These are phyloP conservation scores for Kwoniella dejecticola DNA, from an alignment of 768 basidiomycete genomes.

Conservation along the genomic window DNA sequence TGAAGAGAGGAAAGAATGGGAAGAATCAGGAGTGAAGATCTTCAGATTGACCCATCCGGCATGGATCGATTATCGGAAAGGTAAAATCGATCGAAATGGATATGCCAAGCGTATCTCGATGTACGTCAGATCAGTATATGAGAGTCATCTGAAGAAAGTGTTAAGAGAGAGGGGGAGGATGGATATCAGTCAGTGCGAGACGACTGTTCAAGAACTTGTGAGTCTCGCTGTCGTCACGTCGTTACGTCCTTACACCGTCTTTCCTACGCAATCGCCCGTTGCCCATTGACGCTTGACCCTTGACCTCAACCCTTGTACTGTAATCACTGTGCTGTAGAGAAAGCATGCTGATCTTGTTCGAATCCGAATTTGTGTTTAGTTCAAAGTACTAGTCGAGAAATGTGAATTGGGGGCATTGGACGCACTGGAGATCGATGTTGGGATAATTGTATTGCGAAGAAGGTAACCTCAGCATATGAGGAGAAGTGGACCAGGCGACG, in stretches of 20 bases:
- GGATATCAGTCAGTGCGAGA: slow-evolving; percentile 35
- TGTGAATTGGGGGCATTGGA: slow-evolving; percentile 41
- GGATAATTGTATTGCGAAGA: slow-evolving; percentile 31
- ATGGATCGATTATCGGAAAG: slow-evolving; percentile 28
- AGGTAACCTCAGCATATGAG: too few species aligned
- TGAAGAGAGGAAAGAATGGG: slow-evolving; percentile 29
- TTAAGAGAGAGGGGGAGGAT: slow-evolving; percentile 32
- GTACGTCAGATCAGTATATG: slow-evolving; percentile 36
- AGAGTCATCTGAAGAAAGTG: slow-evolving; percentile 36
- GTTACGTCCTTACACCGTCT: too few species aligned
- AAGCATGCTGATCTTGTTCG: neutral
- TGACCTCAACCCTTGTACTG: too few species aligned
- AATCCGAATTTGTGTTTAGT: too few species aligned
- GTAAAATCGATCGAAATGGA: slow-evolving; percentile 26
- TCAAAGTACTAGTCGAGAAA: slow-evolving; percentile 35
- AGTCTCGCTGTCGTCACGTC: slow-evolving; percentile 4
- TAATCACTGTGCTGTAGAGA: neutral
- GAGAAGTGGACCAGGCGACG: too few species aligned
- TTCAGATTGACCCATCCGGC: slow-evolving; percentile 33
- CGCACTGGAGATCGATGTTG: slow-evolving; percentile 36
- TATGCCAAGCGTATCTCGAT: slow-evolving; percentile 34
- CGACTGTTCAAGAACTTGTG: slow-evolving; percentile 37
- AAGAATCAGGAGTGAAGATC: slow-evolving; percentile 28
- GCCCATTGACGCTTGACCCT: too few species aligned
- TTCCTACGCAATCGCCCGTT: too few species aligned